A percentile compares a stretch with the other conserved stretches of the same genome.
Conservation (phyloP, 139 green algal species). For the Volvox africanus region DNA sequence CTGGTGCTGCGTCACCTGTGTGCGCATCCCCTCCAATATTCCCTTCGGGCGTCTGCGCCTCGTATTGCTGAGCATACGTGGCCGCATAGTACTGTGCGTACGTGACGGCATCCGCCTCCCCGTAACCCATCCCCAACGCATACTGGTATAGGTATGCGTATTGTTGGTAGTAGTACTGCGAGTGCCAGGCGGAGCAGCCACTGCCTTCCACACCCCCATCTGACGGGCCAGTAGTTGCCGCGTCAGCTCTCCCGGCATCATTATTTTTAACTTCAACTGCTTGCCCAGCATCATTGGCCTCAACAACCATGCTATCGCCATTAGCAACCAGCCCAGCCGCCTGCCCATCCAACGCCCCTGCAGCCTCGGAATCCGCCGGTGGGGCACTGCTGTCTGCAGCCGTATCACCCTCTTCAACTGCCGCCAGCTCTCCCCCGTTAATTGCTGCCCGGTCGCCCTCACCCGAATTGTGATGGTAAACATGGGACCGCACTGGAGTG, state of each 20-base stretch:
- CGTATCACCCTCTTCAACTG: background rate
- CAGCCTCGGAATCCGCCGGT: background rate
- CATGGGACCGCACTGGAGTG: background rate
- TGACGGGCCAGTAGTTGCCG: too few relatives aligned
- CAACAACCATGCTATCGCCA: background rate
- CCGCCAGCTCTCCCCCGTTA: background rate
- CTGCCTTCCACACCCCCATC: background rate
- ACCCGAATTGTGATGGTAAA: background rate
- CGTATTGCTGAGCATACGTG: constrained; percentile 30
- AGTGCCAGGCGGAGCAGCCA: constrained; percentile 3
- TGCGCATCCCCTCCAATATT: background rate
- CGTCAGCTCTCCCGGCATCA: background rate
- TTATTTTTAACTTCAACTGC: background rate
- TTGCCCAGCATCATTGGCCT: background rate
- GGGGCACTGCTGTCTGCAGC: background rate
- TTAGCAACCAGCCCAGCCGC: background rate
- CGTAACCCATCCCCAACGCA: constrained; percentile 29
- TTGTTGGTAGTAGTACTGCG: constrained; percentile 61
- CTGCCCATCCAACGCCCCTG: background rate
- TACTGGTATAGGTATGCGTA: constrained; percentile 79
- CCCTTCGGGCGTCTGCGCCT: constrained; percentile 15
- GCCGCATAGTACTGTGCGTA: constrained; percentile 44
- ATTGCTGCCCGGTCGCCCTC: background rate
- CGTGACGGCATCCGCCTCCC: constrained; percentile 23
- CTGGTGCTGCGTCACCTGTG: background rate